phyloP scores from a whole-genome alignment of 306 rosid genomes.

The Begonia loranthoides region DNA sequence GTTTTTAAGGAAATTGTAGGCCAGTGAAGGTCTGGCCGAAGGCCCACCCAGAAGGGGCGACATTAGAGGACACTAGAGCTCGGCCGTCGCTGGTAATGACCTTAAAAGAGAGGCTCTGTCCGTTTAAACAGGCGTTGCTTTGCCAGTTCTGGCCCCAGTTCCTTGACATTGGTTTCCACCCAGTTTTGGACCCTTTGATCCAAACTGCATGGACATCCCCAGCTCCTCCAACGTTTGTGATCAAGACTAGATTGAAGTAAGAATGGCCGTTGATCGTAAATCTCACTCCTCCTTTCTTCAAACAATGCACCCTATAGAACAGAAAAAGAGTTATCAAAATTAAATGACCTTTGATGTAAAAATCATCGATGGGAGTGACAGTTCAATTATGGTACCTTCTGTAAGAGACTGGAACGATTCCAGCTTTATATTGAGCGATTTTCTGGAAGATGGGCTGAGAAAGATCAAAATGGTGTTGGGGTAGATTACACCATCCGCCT shows the following conservation, averaged over 20 bases:
- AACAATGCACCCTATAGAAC: conserved; percentile 47
- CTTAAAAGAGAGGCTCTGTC: conserved; percentile 64
- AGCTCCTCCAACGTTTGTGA: conserved; percentile 74
- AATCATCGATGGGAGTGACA: too few species aligned
- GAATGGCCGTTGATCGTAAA: conserved; percentile 77
- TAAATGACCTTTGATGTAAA: not conserved
- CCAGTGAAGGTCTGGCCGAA: conserved; percentile 67
- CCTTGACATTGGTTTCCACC: conserved; percentile 59
- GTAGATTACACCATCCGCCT: conserved; percentile 89
- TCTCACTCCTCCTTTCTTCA: conserved; percentile 61
- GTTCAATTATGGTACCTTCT: conserved; percentile 49
- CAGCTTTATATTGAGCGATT: conserved; percentile 56
- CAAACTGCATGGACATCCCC: conserved; percentile 65
- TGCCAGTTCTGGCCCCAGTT: conserved; percentile 97
- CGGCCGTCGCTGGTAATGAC: conserved; percentile 58
- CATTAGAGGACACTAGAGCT: conserved; percentile 30
- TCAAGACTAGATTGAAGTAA: conserved; percentile 55
- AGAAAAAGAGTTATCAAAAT: not conserved
- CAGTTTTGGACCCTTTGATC: conserved; percentile 61
- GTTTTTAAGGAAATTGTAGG: conserved; percentile 26
- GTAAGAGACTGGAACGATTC: conserved; percentile 58
- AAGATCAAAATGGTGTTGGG: conserved; percentile 70
- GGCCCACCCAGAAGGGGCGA: conserved; percentile 47
- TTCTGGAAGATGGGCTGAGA: conserved; percentile 57
- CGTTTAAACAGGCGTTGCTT: conserved; percentile 46